A percentile compares a stretch with the other conserved stretches of the same genome.
phyloP scores from a whole-genome alignment of 2,329 filamentous ascomycete species.

The Neofusicoccum sp. region DNA sequence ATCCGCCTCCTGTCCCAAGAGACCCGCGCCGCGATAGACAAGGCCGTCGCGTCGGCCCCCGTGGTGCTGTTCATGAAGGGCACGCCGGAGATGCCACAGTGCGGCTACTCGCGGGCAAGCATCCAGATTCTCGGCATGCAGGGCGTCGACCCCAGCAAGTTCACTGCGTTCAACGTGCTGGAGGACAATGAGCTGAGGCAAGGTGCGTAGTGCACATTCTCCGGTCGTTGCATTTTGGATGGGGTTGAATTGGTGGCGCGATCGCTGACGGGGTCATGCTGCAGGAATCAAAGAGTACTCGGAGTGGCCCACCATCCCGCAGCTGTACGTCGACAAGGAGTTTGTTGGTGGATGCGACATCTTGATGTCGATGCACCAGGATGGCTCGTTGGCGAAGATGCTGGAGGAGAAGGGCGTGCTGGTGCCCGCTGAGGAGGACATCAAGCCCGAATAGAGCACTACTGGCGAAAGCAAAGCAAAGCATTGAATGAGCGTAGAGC shows the following conservation, averaged over 20 bases:
- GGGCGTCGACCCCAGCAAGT: conserved; percentile 92
- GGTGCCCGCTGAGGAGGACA: conserved; percentile 57
- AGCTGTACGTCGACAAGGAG: conserved; percentile 93
- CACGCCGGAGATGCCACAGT: conserved; percentile 92
- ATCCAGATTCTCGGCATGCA: conserved; percentile 95
- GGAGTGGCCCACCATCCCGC: conserved; percentile 98
- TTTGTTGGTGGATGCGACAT: conserved; percentile 99
- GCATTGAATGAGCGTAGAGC: neutral
- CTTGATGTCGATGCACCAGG: conserved; percentile 94
- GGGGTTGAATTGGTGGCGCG: too few species aligned
- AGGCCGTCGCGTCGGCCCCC: conserved; percentile 82
- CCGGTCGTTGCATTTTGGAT: neutral
- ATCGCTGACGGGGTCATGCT: conserved; percentile 23
- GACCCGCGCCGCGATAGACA: conserved; percentile 82
- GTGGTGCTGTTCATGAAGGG: conserved; percentile 99
- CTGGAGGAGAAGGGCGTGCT: conserved; percentile 92
- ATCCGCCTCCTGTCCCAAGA: conserved; percentile 77
- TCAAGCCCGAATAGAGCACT: conserved; percentile 19
- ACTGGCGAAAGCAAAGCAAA: conserved; percentile 24
- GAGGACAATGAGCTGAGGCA: conserved; percentile 85
- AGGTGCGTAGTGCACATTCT: conserved; percentile 52
- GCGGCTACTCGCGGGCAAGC: conserved; percentile 91
- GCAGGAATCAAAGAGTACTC: conserved; percentile 98
- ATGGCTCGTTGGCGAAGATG: conserved; percentile 87
- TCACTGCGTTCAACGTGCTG: conserved; percentile 96